These are phyloP conservation scores for Bacterosira constricta DNA, from an alignment of 108 stramenopile genomes.

Conservation along the genomic window DNA sequence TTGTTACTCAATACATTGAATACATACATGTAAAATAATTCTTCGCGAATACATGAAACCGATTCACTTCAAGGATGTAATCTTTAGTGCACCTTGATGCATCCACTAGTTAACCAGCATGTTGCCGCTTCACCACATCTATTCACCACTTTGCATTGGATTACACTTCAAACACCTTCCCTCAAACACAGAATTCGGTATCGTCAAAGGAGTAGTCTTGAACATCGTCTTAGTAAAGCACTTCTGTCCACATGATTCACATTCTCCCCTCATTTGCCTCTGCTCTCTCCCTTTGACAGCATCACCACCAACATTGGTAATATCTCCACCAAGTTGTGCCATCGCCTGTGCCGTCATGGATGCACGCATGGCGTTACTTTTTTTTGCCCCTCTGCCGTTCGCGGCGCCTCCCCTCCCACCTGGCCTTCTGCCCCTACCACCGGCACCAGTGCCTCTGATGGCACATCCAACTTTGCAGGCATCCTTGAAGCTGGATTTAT, in stretches of 20 bases:
- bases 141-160: slow-evolving; percentile 18
- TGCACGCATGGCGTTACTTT: not conserved
- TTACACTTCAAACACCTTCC: slow-evolving; percentile 38
- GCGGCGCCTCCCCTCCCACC: not conserved
- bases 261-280: slow-evolving; percentile 41
- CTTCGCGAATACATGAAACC: no score
- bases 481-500: not conserved
- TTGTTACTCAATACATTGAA: no score
- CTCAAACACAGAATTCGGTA: slow-evolving; percentile 23
- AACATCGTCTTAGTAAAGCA: slow-evolving; percentile 30
- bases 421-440: not conserved
- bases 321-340: slow-evolving; percentile 31
- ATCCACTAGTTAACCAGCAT: no score
- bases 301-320: slow-evolving; percentile 6
- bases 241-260: slow-evolving; percentile 36
- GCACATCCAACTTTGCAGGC: not conserved
- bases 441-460: not conserved
- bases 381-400: not conserved
- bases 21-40: no score
- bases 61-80: no score
- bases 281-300: slow-evolving; percentile 22
- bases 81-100: no score
- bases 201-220: slow-evolving; percentile 34
- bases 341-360: slow-evolving; percentile 15
- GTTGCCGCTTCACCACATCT: not conserved